Conservation (phyloP, 1,284 basidiomycete genomes). For the Naganishia liquefaciens region DNA sequence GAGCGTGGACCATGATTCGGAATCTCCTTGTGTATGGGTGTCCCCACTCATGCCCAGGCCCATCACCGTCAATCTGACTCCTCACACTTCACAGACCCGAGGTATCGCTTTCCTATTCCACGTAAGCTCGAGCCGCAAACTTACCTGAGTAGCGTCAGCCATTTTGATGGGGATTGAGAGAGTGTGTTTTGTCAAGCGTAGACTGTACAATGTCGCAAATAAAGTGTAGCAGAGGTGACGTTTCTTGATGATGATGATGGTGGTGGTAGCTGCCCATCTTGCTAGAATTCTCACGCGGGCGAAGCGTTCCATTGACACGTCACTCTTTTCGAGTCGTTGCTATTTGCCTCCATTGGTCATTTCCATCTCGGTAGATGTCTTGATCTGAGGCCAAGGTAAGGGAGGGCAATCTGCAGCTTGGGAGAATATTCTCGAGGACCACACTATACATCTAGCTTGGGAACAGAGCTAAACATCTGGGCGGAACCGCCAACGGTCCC, state of each 20-base stretch:
- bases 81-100: neutral
- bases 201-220: neutral
- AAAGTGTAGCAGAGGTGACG: neutral
- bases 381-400: no score
- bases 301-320: conserved; percentile 8
- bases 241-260: neutral
- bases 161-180: neutral
- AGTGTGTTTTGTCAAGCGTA: neutral
- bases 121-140: neutral
- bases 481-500: no score
- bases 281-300: conserved; percentile 21
- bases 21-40: neutral
- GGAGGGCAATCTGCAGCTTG: no score
- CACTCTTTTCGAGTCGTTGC: neutral
- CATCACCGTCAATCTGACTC: neutral
- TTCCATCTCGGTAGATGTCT: no score
- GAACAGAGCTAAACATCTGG: no score
- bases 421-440: no score
- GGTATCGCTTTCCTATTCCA: no score
- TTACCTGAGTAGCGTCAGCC: conserved; percentile 15
- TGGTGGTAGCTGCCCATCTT: neutral
- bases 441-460: no score
- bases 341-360: neutral
- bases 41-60: neutral
- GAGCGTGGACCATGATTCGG: neutral